A percentile compares a stretch with the other conserved stretches of the same genome.
phyloP scores from a whole-genome alignment of 2,329 filamentous ascomycete species.

The Lachnellula occidentalis region DNA sequence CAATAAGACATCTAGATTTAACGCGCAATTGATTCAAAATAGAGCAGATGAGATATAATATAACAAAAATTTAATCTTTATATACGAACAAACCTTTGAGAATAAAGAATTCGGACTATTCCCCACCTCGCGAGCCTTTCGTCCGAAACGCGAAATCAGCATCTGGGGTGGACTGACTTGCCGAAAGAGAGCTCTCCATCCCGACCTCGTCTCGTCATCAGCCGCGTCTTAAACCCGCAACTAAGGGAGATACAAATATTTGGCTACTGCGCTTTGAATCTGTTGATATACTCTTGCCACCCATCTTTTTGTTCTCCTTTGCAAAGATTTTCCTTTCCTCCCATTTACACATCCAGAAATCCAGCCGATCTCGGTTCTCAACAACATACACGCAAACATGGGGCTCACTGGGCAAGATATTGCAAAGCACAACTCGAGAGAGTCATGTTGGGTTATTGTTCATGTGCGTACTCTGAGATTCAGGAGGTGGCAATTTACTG shows the following conservation, averaged over 20 bases:
- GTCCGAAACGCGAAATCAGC: background rate
- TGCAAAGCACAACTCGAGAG: constrained; percentile 68
- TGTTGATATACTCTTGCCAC: background rate
- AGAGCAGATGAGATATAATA: too few species aligned
- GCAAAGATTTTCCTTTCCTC: background rate
- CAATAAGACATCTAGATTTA: too few species aligned
- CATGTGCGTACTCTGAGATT: constrained; percentile 46
- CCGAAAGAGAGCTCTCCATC: background rate
- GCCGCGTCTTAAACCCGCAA: background rate
- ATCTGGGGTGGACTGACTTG: background rate
- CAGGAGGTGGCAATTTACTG: constrained; percentile 11
- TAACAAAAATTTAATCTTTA: too few species aligned
- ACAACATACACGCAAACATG: constrained; percentile 19
- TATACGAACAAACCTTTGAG: too few species aligned
- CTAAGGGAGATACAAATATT: background rate
- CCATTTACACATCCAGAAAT: background rate
- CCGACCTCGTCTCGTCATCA: background rate
- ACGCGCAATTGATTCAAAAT: too few species aligned
- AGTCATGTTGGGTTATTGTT: constrained; percentile 90
- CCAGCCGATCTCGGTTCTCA: constrained; percentile 7
- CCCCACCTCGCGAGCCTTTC: background rate
- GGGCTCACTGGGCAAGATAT: constrained; percentile 49
- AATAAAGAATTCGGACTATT: too few species aligned
- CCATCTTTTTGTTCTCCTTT: background rate
- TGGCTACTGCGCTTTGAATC: background rate